Conservation (phyloP, 108 stramenopile genomes). For the Bacterosira constricta region DNA sequence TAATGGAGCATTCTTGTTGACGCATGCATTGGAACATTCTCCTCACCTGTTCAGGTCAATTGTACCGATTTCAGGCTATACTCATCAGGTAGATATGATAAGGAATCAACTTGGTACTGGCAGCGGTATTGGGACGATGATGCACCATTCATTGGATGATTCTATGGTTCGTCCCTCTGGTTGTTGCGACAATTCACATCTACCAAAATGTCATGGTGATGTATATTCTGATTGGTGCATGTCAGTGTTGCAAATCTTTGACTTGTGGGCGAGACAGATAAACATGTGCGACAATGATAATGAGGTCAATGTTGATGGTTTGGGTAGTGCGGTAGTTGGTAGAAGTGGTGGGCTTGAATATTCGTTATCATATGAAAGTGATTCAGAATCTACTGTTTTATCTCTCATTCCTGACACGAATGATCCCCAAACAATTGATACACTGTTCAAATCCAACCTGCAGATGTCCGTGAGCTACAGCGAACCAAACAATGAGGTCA, state of each 20-base stretch:
- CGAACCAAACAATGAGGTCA: background rate
- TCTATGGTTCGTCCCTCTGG: conserved; percentile 11
- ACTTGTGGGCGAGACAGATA: conserved; percentile 24
- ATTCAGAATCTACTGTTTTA: conserved; percentile 8
- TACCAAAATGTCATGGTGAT: conserved; percentile 20
- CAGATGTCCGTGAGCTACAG: background rate
- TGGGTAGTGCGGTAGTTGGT: background rate
- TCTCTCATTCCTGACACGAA: background rate
- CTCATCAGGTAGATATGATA: background rate
- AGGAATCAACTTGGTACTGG: background rate
- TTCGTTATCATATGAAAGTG: background rate
- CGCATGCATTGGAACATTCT: conserved; percentile 12
- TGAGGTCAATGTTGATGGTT: background rate
- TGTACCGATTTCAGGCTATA: conserved; percentile 54
- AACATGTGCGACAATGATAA: conserved; percentile 3
- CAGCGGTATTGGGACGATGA: conserved; percentile 17
- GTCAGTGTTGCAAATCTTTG: conserved; percentile 21
- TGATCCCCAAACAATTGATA: background rate
- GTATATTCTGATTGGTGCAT: conserved; percentile 14
- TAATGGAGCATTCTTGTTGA: conserved; percentile 57
- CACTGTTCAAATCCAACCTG: background rate
- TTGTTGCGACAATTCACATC: conserved; percentile 16
- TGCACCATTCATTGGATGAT: conserved; percentile 38
- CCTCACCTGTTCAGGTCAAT: conserved; percentile 51
- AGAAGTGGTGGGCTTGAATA: background rate